Percentiles rank a stretch among this genome's conserved stretches.
Evolutionary conservation across 176 grass and related monocot species (phyloP).

Genomic region (Canna indica): DNA sequence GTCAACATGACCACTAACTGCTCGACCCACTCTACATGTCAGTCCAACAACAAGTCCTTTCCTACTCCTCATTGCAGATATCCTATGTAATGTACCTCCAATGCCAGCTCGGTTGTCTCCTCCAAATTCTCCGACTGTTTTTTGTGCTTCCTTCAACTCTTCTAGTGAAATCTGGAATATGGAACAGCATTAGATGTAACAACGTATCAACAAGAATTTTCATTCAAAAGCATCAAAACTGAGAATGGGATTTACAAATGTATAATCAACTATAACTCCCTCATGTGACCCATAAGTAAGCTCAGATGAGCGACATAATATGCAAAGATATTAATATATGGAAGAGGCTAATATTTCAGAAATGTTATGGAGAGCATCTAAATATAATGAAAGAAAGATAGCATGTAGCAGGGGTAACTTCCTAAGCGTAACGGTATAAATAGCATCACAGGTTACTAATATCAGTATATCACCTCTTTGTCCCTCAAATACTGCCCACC

Average conservation of each 20-base stretch:
- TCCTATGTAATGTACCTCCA: slow-evolving; percentile 94
- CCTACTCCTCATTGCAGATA: slow-evolving; percentile 95
- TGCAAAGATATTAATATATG: neutral
- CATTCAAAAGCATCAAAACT: neutral
- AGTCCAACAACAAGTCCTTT: slow-evolving; percentile 92
- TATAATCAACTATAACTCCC: neutral
- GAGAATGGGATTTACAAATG: neutral
- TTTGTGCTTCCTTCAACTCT: slow-evolving; percentile 79
- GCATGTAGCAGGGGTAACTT: neutral
- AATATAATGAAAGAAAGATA: slow-evolving; percentile 3
- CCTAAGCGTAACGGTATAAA: neutral
- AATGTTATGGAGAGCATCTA: neutral
- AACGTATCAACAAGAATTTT: neutral
- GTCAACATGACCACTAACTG: slow-evolving; percentile 80
- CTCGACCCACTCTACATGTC: slow-evolving; percentile 89
- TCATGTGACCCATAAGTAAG: neutral
- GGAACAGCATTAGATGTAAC: neutral
- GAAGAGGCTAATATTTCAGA: neutral
- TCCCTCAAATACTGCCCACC: slow-evolving; percentile 79
- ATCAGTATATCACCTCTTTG: slow-evolving; percentile 54
- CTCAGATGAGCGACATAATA: neutral
- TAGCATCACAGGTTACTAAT: slow-evolving; percentile 1
- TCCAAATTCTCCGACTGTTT: slow-evolving; percentile 83
- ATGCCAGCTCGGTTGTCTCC: slow-evolving; percentile 88
- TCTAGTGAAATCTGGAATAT: slow-evolving; percentile 64